Evolutionary conservation across 2,329 filamentous ascomycete genomes (phyloP), one percentile per base, ranked within the genome.

Genomic region (Xylaria hypoxylon): DNA sequence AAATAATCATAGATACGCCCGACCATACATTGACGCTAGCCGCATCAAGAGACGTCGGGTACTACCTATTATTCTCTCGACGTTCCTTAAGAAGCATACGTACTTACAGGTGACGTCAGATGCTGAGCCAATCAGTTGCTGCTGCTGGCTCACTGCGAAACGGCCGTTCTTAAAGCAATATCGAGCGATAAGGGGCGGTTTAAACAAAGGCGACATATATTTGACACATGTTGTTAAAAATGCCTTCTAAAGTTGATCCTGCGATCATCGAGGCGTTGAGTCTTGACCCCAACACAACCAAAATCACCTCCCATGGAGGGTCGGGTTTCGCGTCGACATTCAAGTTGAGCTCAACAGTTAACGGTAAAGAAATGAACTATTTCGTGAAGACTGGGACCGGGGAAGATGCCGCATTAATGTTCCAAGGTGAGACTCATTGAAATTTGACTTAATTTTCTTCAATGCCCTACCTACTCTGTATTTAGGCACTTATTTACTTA

Each of bases 331-430:
- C 90, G 1, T 89, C 88, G 0, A 92, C 90, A 0, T 90, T 86
- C 64, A 91, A 89, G 75, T 73, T 86, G 59, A 80, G 80, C 15
- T 78, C 80, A 2, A 77, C 80, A 2, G 70, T 77, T 17, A 80
- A 87, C 71, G 87, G 85, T 33, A 80, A 80, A 48, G 79, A 83
- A 1, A 82, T 81, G 70, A 79, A 82, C 22, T 94, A 86, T 73
- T 95, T 94, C 76, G 86, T 94, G 78, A 94, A 95, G 79, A 92
- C 85, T 0, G 90, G 89, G 0, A 79, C 77, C 4, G 90, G 89
- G 0, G 75, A 80, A 2, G 84, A 86, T 19, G 86, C 90, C 0
- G 85, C 87, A 52, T 70, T 84, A 40, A 94, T 94, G 91, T 94
- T 94, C 75, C 80, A 82, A 78, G 91, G 89, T 89, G 64, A 69